Evolutionary conservation across 2,329 filamentous ascomycete genomes (phyloP), one percentile per base, ranked within the genome.

Genomic region (Alternaria sp.): DNA sequence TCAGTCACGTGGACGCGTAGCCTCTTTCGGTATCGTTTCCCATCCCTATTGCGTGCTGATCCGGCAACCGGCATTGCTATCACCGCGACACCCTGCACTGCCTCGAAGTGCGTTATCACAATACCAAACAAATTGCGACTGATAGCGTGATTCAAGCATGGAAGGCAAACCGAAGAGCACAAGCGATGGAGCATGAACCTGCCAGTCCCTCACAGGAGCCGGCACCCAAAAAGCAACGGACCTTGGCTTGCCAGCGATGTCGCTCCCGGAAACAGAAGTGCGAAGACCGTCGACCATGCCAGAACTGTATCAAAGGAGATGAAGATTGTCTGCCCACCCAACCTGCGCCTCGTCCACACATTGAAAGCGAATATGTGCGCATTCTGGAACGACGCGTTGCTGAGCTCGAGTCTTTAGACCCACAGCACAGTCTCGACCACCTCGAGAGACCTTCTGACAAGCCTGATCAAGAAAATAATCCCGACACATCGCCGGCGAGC

Each of bases 271-370:
- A 71, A 49, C 69, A 71, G 43, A 70, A 69, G 49, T 71, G 69
- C 51, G 66, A 69, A 55, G 69, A 71, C 38, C 51, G 16, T 9
- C 47, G 64, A 28, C 67, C 69, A 18, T 71, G 69, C 47, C 39
- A 44, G n/a, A 86, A 87, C 69, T 97, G 94, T 76, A 90, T 89
- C 69, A 93, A 96, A 66, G 94, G 94, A 72, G 88, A 85, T 62
- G 84, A 92, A 24, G 84, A 87, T 48, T 97, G 94, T 43, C 7
- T 62, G 24, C 60, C 62, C 26, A 61, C 55, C 3, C 52, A 57
- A 9, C 66, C 64, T 16, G 62, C 62, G 8, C 54, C 57, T 38
- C 59, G 57, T 2, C 51, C 47, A 9, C 61, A 64, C 16, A 54
- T 65, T 16, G 63, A 68, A 26, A 61, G 55, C 57, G 63, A 66